Evolutionary conservation across 2,329 filamentous ascomycete species (phyloP).

Genomic region (Fusarium sp.): DNA sequence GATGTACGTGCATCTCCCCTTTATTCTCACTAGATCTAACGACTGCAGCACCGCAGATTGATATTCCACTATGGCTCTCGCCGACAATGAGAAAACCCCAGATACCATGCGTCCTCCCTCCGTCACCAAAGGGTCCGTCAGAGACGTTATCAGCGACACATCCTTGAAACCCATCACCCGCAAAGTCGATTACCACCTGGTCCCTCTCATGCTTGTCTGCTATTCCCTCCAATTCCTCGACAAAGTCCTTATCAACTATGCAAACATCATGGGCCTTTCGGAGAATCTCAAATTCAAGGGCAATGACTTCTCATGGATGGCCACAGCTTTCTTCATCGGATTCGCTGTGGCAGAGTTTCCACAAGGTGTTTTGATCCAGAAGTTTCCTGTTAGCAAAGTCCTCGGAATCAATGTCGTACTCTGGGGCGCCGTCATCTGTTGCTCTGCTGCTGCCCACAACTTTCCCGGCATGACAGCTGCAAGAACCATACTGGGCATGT

Average conservation of each 20-base stretch:
- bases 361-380: slow-evolving; percentile 11
- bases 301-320: slow-evolving; percentile 24
- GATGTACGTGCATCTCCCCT: background rate
- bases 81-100: slow-evolving; percentile 7
- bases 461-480: slow-evolving; percentile 18
- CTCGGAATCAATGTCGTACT: slow-evolving; percentile 15
- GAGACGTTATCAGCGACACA: slow-evolving; percentile 7
- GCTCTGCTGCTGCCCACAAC: slow-evolving; percentile 7
- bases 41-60: no score
- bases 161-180: slow-evolving; percentile 3
- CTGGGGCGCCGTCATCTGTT: slow-evolving; percentile 15
- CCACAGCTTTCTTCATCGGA: slow-evolving; percentile 17
- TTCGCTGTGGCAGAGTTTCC: slow-evolving; percentile 15
- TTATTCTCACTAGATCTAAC: background rate
- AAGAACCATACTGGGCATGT: slow-evolving; percentile 23
- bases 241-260: slow-evolving; percentile 20
- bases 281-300: slow-evolving; percentile 10
- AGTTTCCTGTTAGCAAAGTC: slow-evolving; percentile 6
- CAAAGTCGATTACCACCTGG: slow-evolving; percentile 23
- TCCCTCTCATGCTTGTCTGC: slow-evolving; percentile 15
- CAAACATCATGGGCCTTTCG: slow-evolving; percentile 20
- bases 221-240: slow-evolving; percentile 24
- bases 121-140: slow-evolving; percentile 4
- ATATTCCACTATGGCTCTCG: background rate
- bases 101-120: slow-evolving; percentile 3